Evolutionary conservation across 1,284 basidiomycete species (phyloP).

Genomic region (Puccinia horiana): DNA sequence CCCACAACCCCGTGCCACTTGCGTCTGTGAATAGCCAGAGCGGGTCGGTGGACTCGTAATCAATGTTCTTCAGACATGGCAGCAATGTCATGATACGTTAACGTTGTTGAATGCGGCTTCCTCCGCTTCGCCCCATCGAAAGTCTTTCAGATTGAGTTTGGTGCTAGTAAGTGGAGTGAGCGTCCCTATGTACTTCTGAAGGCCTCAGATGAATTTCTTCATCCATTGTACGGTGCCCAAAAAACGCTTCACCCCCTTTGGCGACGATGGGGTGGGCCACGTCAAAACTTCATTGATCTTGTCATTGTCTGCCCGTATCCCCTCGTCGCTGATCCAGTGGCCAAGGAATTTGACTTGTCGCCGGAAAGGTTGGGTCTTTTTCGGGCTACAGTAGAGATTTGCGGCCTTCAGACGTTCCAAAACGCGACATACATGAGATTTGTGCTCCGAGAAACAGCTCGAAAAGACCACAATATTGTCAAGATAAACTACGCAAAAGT

Average conservation of each 20-base stretch:
- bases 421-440: not conserved
- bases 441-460: not conserved
- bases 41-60: not conserved
- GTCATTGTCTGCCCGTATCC: not conserved
- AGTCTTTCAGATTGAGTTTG: not conserved
- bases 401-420: not conserved
- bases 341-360: constrained; percentile 1
- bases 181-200: not conserved
- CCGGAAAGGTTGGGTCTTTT: no score
- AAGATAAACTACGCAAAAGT: constrained; percentile 55
- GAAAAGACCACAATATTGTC: constrained; percentile 33
- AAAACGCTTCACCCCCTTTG: not conserved
- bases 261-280: not conserved
- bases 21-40: constrained; percentile 13
- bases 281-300: not conserved
- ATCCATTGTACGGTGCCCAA: constrained; percentile 1
- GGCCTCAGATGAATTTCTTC: no score
- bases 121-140: not conserved
- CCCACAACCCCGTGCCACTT: not conserved
- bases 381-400: constrained; percentile 16
- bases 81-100: not conserved
- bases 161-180: not conserved
- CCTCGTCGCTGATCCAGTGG: not conserved
- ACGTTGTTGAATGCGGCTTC: not conserved
- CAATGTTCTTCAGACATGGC: constrained; percentile 1